Base-by-base conservation (phyloP, 495 filamentous ascomycete species). In the Pseudotulostoma volvatum region DNA sequence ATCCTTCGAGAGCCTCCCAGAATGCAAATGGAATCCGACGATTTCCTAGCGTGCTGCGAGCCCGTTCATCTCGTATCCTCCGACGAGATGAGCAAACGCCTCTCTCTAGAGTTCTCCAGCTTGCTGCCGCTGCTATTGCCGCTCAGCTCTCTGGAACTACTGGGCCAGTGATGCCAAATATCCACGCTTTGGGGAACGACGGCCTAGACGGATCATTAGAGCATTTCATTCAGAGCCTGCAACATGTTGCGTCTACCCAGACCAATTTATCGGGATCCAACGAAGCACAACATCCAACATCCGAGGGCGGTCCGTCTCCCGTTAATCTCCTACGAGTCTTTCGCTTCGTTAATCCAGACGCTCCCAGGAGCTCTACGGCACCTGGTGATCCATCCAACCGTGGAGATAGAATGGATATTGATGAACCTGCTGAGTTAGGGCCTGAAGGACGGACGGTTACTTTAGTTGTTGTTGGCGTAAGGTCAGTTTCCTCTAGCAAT, bases 391-490 rank as follows among this genome's bases (percentile, higher is more conserved):
- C 21, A 9, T 42, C 36, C 3, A 37, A 39, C 7, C 36, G 43
- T 9, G 36, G 41, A 3, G 55, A 60, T 37, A 49, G 47, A 32
- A 53, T 64, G 47, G 60, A 64, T 39, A 44, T 59, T 33, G 61
- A 69, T 31, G 62, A 64, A 25, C 55, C 63, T 36, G 39, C 54
- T 39, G 56, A 57, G 15, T 70, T 72, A 33, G 62, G 55, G n/a
- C 37, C 44, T 15, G 76, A 79, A 39, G 75, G 68, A 9, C 65
- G 76, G 11, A 76, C 72, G 43, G 73, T 81, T 11, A 77, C 76
- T 5, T 63, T 81, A 37, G 76, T 81, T 20, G 71, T 84, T 31
- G 79, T 84, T 33, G 79, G 80, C 7, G 80, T 84, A 31, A 65
- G 78, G 20, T 80, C 77, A 8, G 76, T 82, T 28, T 70, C 70